These are phyloP conservation scores for Pichia gijzeniarum DNA, from an alignment of 805 yeast genomes.

Conservation along the genomic window DNA sequence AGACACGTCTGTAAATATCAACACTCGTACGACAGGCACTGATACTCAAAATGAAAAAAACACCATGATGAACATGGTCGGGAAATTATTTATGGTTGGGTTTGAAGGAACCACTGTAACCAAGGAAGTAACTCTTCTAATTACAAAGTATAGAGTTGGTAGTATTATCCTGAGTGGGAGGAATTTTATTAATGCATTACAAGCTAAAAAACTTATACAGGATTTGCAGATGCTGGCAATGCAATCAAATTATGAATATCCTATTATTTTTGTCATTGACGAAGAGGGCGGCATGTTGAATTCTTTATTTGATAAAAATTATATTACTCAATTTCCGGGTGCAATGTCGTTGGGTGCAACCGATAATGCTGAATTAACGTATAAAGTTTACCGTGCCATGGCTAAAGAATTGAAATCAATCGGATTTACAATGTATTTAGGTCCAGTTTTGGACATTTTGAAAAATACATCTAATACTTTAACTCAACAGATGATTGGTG, in stretches of 20 bases:
- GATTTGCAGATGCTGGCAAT: conserved; percentile 49
- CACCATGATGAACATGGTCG: conserved; percentile 20
- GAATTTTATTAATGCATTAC: conserved; percentile 44
- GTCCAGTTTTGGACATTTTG: conserved; percentile 59
- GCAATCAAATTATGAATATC: conserved; percentile 45
- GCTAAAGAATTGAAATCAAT: conserved; percentile 47
- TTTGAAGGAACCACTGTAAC: conserved; percentile 52
- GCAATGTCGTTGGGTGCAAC: conserved; percentile 61
- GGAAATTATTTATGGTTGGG: conserved; percentile 56
- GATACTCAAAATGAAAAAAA: neutral
- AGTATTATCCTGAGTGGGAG: conserved; percentile 47
- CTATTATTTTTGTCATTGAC: conserved; percentile 51
- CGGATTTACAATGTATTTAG: conserved; percentile 50
- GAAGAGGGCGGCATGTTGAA: conserved; percentile 63
- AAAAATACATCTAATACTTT: conserved; percentile 41
- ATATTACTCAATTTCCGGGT: conserved; percentile 53
- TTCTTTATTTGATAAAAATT: conserved; percentile 45
- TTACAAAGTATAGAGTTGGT: conserved; percentile 44
- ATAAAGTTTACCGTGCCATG: conserved; percentile 46
- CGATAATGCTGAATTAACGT: conserved; percentile 41
- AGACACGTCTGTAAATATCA: no score
- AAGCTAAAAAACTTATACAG: conserved; percentile 40
- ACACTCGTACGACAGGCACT: no score
- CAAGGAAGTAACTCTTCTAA: conserved; percentile 44
- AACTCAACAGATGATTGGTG: conserved; percentile 44